These are phyloP conservation scores for Daldinia concentrica DNA, from an alignment of 495 filamentous ascomycete species.

Conservation along the genomic window DNA sequence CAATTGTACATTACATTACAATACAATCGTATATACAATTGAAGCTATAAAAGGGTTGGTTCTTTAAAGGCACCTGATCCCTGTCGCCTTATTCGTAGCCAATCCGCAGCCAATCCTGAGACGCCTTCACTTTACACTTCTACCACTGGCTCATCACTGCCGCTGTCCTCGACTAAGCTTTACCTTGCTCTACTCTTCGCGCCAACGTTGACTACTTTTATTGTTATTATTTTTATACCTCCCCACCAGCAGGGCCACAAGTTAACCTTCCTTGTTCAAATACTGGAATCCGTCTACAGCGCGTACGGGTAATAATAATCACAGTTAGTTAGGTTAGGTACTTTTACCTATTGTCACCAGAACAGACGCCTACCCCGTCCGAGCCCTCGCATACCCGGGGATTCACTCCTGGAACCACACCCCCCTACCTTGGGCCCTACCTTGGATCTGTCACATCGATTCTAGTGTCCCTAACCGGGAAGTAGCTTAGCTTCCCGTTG, in stretches of 20 bases:
- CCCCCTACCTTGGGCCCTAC: constrained; percentile 21
- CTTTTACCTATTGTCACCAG: neutral
- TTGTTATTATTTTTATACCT: constrained; percentile 10
- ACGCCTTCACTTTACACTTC: constrained; percentile 32
- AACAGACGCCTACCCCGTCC: constrained; percentile 20
- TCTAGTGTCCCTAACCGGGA: constrained; percentile 36
- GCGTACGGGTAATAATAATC: constrained; percentile 37
- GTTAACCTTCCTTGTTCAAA: constrained; percentile 31
- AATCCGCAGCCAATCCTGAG: constrained; percentile 40
- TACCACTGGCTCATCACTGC: constrained; percentile 41
- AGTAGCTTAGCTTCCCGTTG: constrained; percentile 41
- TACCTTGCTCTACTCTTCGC: constrained; percentile 33
- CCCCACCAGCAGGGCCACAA: constrained; percentile 29
- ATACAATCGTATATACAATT: constrained; percentile 15
- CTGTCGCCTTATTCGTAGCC: constrained; percentile 29
- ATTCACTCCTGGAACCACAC: constrained; percentile 34
- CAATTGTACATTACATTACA: constrained; percentile 10
- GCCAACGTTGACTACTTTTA: constrained; percentile 23
- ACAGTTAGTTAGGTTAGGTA: constrained; percentile 26
- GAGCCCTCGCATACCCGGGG: constrained; percentile 20
- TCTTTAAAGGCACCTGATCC: constrained; percentile 41
- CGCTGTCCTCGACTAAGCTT: constrained; percentile 36
- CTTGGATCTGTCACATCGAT: constrained; percentile 43
- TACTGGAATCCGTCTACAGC: constrained; percentile 15
- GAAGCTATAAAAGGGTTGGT: constrained; percentile 35